phyloP scores from a whole-genome alignment of 139 green algal genomes.

The Tetradesmus lagerheimii region DNA sequence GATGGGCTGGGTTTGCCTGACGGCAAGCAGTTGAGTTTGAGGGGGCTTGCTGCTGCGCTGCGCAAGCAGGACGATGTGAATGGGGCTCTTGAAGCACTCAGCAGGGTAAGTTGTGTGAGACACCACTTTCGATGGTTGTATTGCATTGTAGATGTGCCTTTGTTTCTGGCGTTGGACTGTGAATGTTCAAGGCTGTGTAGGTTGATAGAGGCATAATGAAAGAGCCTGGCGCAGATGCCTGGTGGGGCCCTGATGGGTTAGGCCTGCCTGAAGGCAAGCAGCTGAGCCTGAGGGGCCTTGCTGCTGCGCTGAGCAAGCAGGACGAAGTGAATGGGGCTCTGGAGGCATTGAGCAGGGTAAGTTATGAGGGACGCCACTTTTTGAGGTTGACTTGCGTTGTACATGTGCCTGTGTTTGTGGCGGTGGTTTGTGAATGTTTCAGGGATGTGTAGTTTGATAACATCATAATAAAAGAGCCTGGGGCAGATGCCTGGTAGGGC shows the following conservation, averaged over 20 bases:
- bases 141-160: too few species aligned
- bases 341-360: slow-evolving; percentile 58
- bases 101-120: slow-evolving; percentile 38
- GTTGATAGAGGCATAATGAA: too few species aligned
- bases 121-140: background rate
- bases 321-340: slow-evolving; percentile 75
- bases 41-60: slow-evolving; percentile 60
- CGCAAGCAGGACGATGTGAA: slow-evolving; percentile 72
- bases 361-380: background rate
- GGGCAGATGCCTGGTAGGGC: slow-evolving; percentile 54
- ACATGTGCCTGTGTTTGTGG: slow-evolving; percentile 31
- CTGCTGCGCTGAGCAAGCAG: slow-evolving; percentile 64
- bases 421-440: too few species aligned
- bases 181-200: too few species aligned
- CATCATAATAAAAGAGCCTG: slow-evolving; percentile 55
- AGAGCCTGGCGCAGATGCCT: slow-evolving; percentile 55
- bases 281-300: slow-evolving; percentile 60
- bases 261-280: slow-evolving; percentile 3
- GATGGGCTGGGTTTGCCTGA: slow-evolving; percentile 28
- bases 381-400: background rate
- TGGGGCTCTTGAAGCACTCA: slow-evolving; percentile 69
- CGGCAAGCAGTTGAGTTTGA: slow-evolving; percentile 52
- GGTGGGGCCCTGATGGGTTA: slow-evolving; percentile 47
- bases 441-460: too few species aligned
- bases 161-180: too few species aligned